phyloP scores from a whole-genome alignment of 768 basidiomycete genomes.

The Phaeotremella skinneri region DNA sequence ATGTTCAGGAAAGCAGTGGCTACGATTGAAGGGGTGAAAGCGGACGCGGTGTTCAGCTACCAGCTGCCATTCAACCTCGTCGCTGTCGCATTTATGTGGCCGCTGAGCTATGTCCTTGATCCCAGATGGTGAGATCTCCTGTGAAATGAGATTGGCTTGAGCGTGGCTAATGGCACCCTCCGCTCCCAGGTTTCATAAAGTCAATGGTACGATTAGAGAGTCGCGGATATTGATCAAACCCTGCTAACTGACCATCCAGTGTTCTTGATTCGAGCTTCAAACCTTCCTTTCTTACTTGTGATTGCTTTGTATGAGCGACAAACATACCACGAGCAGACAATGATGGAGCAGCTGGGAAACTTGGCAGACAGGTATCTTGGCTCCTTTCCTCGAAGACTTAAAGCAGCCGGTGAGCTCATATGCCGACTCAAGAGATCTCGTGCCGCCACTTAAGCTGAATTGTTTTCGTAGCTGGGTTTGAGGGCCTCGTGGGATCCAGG shows the following conservation, averaged over 20 bases:
- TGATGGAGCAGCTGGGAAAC: slow-evolving; percentile 70
- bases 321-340: slow-evolving; percentile 65
- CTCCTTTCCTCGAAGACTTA: slow-evolving; percentile 70
- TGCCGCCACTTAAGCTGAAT: not conserved
- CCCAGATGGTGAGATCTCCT: slow-evolving; percentile 66
- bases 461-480: slow-evolving; percentile 41
- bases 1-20: slow-evolving; percentile 93
- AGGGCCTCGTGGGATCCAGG: slow-evolving; percentile 42
- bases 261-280: slow-evolving; percentile 56
- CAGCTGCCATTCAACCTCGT: slow-evolving; percentile 88
- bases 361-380: slow-evolving; percentile 70
- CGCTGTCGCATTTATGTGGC: slow-evolving; percentile 81
- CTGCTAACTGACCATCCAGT: slow-evolving; percentile 20
- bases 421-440: not conserved
- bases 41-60: slow-evolving; percentile 85
- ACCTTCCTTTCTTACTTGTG: slow-evolving; percentile 74
- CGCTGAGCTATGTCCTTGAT: slow-evolving; percentile 76
- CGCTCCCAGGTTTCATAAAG: slow-evolving; percentile 72
- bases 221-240: not conserved
- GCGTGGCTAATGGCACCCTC: not conserved
- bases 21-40: slow-evolving; percentile 79
- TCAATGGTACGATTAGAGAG: slow-evolving; percentile 51
- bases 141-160: not conserved
- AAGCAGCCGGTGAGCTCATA: slow-evolving; percentile 41
- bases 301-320: slow-evolving; percentile 87